Conservation (phyloP, 306 rosid genomes). For the Arachis stenosperma region DNA sequence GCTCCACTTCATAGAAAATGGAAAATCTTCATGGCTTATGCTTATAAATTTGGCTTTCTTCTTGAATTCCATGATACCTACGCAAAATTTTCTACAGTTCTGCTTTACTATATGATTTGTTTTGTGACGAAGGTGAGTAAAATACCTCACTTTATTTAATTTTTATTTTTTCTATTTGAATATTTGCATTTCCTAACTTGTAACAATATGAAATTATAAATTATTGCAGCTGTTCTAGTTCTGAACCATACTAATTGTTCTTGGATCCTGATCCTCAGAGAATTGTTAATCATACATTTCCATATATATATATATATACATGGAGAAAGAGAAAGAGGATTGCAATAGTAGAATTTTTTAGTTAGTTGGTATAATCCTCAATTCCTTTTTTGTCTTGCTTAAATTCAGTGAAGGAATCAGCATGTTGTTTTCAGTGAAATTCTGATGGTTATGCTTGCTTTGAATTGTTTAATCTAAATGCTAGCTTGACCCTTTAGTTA, state of each 20-base stretch:
- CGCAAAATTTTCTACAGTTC: slow-evolving; percentile 25
- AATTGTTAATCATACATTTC: slow-evolving; percentile 14
- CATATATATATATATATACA: background rate
- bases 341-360: slow-evolving; percentile 10
- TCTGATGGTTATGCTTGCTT: slow-evolving; percentile 24
- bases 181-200: slow-evolving; percentile 21
- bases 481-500: slow-evolving; percentile 15
- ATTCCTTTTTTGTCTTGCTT: slow-evolving; percentile 17
- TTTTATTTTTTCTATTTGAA: background rate
- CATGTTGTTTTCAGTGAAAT: slow-evolving; percentile 22
- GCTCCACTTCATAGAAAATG: slow-evolving; percentile 37
- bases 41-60: slow-evolving; percentile 34
- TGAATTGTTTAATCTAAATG: slow-evolving; percentile 38
- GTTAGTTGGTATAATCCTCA: too few relatives aligned
- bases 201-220: slow-evolving; percentile 28
- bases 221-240: slow-evolving; percentile 10
- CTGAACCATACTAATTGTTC: slow-evolving; percentile 13
- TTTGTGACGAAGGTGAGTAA: slow-evolving; percentile 38
- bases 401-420: slow-evolving; percentile 31
- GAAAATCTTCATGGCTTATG: background rate
- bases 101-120: slow-evolving; percentile 40
- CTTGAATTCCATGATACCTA: slow-evolving; percentile 28
- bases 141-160: slow-evolving; percentile 21
- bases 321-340: background rate
- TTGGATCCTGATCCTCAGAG: slow-evolving; percentile 4